These are phyloP conservation scores for Kazachstania martiniae DNA, from an alignment of 805 yeast species.

Conservation along the genomic window DNA sequence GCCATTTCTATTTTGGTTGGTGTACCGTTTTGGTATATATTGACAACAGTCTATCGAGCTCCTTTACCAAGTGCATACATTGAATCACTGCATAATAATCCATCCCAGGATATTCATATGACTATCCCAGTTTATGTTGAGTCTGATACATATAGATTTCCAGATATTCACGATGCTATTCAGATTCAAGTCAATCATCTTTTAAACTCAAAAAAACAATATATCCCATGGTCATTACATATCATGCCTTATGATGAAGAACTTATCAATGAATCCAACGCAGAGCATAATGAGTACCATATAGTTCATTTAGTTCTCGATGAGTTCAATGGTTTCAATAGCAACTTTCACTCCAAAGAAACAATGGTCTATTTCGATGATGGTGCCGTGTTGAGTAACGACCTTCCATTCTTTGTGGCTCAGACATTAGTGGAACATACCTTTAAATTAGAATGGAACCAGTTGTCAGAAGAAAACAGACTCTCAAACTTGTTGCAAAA, in stretches of 20 bases:
- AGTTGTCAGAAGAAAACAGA: slow-evolving; percentile 1
- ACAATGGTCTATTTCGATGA: slow-evolving; percentile 27
- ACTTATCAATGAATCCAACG: slow-evolving; percentile 5
- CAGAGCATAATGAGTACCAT: slow-evolving; percentile 19
- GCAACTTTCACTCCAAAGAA: slow-evolving; percentile 32
- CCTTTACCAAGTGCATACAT: slow-evolving; percentile 31
- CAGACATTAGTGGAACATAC: slow-evolving; percentile 40
- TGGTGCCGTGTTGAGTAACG: slow-evolving; percentile 41
- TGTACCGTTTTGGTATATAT: slow-evolving; percentile 32
- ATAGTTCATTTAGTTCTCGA: slow-evolving; percentile 31
- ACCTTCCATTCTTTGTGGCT: slow-evolving; percentile 50
- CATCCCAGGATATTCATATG: slow-evolving; percentile 33
- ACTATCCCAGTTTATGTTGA: slow-evolving; percentile 34
- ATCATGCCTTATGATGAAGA: slow-evolving; percentile 16
- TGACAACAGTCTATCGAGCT: slow-evolving; percentile 33
- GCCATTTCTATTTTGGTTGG: slow-evolving; percentile 28
- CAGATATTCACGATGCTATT: slow-evolving; percentile 54
- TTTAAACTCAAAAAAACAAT: slow-evolving; percentile 16
- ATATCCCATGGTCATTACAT: slow-evolving; percentile 29
- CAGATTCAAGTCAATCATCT: slow-evolving; percentile 37
- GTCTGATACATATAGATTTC: slow-evolving; percentile 42
- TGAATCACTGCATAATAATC: slow-evolving; percentile 27
- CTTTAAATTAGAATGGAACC: slow-evolving; percentile 30
- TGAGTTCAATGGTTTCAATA: slow-evolving; percentile 34
- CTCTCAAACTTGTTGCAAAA: too few species aligned